Percentiles rank a stretch among this genome's conserved stretches.
Evolutionary conservation across 306 rosid genomes (phyloP).

Genomic region (Astragalus glycyphyllos): DNA sequence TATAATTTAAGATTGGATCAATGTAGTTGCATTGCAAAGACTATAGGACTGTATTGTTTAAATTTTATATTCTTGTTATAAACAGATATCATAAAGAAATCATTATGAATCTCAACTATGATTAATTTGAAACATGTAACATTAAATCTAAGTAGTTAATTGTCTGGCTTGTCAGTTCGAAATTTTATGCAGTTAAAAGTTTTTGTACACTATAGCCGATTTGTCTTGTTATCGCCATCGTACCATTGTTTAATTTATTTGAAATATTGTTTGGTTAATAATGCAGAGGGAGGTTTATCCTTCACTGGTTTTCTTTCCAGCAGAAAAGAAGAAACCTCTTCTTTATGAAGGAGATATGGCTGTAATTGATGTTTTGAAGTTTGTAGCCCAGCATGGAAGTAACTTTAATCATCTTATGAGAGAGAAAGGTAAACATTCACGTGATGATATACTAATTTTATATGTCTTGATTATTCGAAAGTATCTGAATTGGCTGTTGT

Average conservation of each 20-base stretch:
- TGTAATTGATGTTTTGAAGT: slow-evolving; percentile 71
- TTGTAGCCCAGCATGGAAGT: slow-evolving; percentile 79
- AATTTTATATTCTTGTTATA: slow-evolving; percentile 24
- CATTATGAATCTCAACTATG: neutral
- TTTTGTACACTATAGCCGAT: slow-evolving; percentile 1
- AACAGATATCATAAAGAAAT: slow-evolving; percentile 23
- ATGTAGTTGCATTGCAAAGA: slow-evolving; percentile 28
- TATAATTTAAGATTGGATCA: slow-evolving; percentile 11
- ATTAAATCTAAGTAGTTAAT: slow-evolving; percentile 25
- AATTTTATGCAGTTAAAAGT: slow-evolving; percentile 31
- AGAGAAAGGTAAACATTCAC: slow-evolving; percentile 64
- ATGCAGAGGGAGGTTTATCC: slow-evolving; percentile 92
- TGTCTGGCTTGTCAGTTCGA: slow-evolving; percentile 29
- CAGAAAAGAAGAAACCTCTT: slow-evolving; percentile 65
- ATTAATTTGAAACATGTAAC: slow-evolving; percentile 33
- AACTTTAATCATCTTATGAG: slow-evolving; percentile 59
- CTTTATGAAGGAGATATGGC: slow-evolving; percentile 78
- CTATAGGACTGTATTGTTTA: slow-evolving; percentile 8
- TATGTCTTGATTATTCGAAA: slow-evolving; percentile 16
- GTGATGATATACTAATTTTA: slow-evolving; percentile 5
- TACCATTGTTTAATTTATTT: too few relatives aligned
- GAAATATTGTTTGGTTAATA: slow-evolving; percentile 40
- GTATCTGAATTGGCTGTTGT: slow-evolving; percentile 4
- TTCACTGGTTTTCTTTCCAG: slow-evolving; percentile 82
- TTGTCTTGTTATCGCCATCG: too few relatives aligned